Percentiles rank a stretch among this genome's conserved stretches.
Evolutionary conservation across 108 stramenopile species (phyloP).

Genomic region (Schizochytrium sp.): DNA sequence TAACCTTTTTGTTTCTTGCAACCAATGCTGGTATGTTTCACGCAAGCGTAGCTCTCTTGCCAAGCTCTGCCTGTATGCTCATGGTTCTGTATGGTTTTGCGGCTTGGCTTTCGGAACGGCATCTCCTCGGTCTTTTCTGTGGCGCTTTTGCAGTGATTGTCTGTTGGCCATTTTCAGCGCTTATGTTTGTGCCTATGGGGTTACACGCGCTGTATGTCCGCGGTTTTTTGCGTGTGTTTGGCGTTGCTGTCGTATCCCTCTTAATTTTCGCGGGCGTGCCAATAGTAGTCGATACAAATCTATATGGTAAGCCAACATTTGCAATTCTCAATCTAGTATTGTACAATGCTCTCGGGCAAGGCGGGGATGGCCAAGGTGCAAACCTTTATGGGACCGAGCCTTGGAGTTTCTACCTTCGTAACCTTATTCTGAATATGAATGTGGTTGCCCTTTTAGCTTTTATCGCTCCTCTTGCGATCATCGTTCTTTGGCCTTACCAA

Average conservation of each 20-base stretch:
- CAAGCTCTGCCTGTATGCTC: slow-evolving; percentile 81
- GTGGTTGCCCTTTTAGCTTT: slow-evolving; percentile 78
- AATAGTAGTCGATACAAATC: slow-evolving; percentile 22
- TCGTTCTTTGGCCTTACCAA: not conserved
- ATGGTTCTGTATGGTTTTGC: slow-evolving; percentile 76
- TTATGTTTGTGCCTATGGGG: slow-evolving; percentile 89
- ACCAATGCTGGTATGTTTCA: slow-evolving; percentile 83
- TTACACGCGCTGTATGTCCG: slow-evolving; percentile 75
- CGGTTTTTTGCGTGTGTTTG: not conserved
- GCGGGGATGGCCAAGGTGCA: slow-evolving; percentile 82
- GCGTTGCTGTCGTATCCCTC: not conserved
- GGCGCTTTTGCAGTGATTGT: slow-evolving; percentile 77
- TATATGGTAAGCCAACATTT: slow-evolving; percentile 55
- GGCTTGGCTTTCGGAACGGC: slow-evolving; percentile 71
- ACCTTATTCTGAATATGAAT: slow-evolving; percentile 90
- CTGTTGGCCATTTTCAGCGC: slow-evolving; percentile 97
- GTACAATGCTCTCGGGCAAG: slow-evolving; percentile 75
- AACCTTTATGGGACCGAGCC: slow-evolving; percentile 96
- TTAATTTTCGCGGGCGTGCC: slow-evolving; percentile 5
- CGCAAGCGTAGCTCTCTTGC: slow-evolving; percentile 84
- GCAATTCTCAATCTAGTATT: slow-evolving; percentile 70
- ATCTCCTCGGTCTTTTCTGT: slow-evolving; percentile 73
- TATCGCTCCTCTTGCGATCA: slow-evolving; percentile 40
- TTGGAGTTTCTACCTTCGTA: slow-evolving; percentile 89
- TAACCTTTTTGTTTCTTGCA: slow-evolving; percentile 72